Conservation (phyloP, 495 filamentous ascomycete species). For the Aspergillus ostianus region DNA sequence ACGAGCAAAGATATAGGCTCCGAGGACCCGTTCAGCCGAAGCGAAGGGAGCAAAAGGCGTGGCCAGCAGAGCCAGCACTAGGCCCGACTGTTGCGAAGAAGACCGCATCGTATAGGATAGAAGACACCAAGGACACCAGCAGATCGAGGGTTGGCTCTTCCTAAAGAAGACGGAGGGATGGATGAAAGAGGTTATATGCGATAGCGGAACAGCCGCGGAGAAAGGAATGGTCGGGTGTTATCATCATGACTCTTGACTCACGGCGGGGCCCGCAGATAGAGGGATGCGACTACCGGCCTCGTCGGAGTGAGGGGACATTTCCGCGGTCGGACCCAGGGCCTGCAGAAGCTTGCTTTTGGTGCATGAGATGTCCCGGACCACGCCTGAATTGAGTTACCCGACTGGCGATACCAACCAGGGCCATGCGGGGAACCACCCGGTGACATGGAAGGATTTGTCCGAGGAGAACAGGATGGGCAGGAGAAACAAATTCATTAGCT, state of each 20-base stretch:
- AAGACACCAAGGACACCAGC: background rate
- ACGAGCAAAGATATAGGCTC: conserved; percentile 62
- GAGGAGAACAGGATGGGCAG: background rate
- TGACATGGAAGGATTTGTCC: background rate
- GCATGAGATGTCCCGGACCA: too few relatives aligned
- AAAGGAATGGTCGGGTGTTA: conserved; percentile 1
- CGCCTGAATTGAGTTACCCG: background rate
- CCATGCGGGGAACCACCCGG: background rate
- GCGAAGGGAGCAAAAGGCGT: conserved; percentile 32
- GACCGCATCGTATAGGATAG: conserved; percentile 27
- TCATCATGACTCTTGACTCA: conserved; percentile 12
- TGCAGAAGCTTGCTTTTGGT: background rate
- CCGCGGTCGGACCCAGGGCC: background rate
- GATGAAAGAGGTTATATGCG: background rate
- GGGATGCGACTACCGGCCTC: background rate
- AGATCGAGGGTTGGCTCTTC: background rate
- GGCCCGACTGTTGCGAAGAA: conserved; percentile 26
- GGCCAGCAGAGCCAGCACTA: conserved; percentile 31
- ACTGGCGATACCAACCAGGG: background rate
- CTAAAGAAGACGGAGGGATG: background rate
- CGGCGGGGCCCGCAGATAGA: conserved; percentile 10
- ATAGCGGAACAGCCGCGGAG: conserved; percentile 8
- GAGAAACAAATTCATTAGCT: background rate
- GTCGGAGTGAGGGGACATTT: background rate
- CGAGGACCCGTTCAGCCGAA: conserved; percentile 58